Conservation (phyloP, 768 basidiomycete species). For the Panaeolus cyanescens region DNA sequence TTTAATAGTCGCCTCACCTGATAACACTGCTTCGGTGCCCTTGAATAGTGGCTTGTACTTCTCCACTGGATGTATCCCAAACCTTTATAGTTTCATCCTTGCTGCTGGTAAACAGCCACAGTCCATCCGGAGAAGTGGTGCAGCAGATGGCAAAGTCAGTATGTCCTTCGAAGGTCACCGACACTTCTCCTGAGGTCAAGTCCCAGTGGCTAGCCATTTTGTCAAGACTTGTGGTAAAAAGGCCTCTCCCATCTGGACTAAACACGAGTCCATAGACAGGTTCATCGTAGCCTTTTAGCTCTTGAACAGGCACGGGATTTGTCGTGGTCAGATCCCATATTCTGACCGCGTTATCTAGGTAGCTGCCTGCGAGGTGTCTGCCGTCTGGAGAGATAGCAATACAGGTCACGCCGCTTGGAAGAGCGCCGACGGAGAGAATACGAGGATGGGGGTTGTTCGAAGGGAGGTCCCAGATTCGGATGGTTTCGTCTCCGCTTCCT, state of each 20-base stretch:
- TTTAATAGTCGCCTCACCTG: background rate
- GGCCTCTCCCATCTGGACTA: constrained; percentile 3
- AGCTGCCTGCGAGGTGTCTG: background rate
- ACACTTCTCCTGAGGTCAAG: background rate
- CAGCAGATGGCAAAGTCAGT: background rate
- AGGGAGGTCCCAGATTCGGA: constrained; percentile 6
- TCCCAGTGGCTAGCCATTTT: constrained; percentile 2
- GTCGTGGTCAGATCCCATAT: background rate
- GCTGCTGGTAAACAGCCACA: constrained; percentile 6
- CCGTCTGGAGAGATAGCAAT: constrained; percentile 1
- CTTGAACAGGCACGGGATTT: background rate
- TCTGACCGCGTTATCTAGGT: background rate
- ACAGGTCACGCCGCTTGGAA: background rate
- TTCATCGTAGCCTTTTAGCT: background rate
- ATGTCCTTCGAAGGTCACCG: background rate
- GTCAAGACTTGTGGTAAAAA: constrained; percentile 5
- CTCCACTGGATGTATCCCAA: constrained; percentile 2
- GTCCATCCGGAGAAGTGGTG: constrained; percentile 1
- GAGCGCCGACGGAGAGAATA: background rate
- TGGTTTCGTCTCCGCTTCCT: background rate
- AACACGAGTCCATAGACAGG: background rate
- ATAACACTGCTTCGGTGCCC: background rate
- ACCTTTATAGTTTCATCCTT: constrained; percentile 2
- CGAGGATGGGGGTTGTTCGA: background rate
- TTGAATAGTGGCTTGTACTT: background rate